Evolutionary conservation across 176 grass and related monocot genomes (phyloP), one percentile per base, ranked within the genome.

Genomic region (Elymus sibiricus): DNA sequence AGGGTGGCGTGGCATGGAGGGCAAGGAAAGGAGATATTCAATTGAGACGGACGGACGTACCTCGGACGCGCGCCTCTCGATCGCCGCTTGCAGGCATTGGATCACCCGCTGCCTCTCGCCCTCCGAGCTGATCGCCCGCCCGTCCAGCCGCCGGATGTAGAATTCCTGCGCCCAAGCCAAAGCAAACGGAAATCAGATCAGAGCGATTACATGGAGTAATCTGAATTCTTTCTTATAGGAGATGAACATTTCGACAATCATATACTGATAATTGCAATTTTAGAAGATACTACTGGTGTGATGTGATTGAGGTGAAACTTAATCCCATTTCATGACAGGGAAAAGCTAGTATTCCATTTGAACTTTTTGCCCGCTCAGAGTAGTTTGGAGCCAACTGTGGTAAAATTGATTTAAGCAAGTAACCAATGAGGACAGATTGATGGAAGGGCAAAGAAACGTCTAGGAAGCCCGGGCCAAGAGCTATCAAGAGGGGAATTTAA

Each of bases 11-110:
- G 89, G 85, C 85, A 83, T 87, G 74, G 58, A 84, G 85, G 81
- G 59, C 79, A 88, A 77, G 76, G 37, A 83, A 82, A 84, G 62
- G 87, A 86, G 64, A 87, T 74, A 74, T 65, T 80, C 82, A 46
- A 79, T 75, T 64, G 42, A 42, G n/a, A 5, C 11, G 64, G 22
- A 25, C 59, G 22, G 79, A 83, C 51, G 63, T 89, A 97, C 97
- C 97, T 99, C 92, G 58, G 89, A 96, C 75, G 87, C 78, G 88
- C 96, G 90, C 85, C 96, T 79, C 70, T 94, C 90, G 73, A 95
- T 90, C 59, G 93, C 96, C 31, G 96, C 93, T 79, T 94, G 90
- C 82, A 98, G 88, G 43, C 90, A 89, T 84, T 80, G 90, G 87
- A 94, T 90, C 70, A 98, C 93, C 61, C 84, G 96, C 78, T 78